These are phyloP conservation scores for Protomyces gravidus DNA, from an alignment of 1,139 yeast species.

Conservation along the genomic window DNA sequence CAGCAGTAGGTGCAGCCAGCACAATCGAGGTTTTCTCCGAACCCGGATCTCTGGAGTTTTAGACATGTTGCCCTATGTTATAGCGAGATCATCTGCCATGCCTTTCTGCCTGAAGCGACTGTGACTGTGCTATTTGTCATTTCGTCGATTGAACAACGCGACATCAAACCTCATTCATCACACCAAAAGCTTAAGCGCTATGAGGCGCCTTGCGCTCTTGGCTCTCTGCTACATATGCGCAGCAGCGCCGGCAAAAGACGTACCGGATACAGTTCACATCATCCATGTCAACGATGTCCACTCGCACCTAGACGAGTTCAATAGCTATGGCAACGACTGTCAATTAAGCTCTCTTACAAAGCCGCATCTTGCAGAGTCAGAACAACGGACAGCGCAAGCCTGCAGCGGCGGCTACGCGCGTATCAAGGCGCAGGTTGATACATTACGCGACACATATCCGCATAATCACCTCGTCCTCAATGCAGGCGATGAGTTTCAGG, in stretches of 20 bases:
- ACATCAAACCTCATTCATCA: not conserved
- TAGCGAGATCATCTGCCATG: not conserved
- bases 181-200: not conserved
- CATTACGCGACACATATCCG: slow-evolving; percentile 6
- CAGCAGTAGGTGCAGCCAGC: slow-evolving; percentile 57
- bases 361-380: not conserved
- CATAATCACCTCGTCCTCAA: slow-evolving; percentile 16
- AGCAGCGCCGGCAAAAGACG: not conserved
- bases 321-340: slow-evolving; percentile 18
- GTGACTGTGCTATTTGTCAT: no score
- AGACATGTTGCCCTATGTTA: not conserved
- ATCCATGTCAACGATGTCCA: slow-evolving; percentile 26
- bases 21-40: no score
- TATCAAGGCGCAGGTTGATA: slow-evolving; percentile 16
- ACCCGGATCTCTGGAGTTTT: no score
- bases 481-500: slow-evolving; percentile 28
- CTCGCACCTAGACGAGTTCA: slow-evolving; percentile 24
- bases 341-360: not conserved
- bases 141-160: no score
- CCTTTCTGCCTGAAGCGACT: not conserved
- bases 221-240: not conserved
- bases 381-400: not conserved
- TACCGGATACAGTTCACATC: slow-evolving; percentile 9
- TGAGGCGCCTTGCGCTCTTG: not conserved
- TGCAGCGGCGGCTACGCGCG: slow-evolving; percentile 27